Evolutionary conservation across 179 eudicot species (phyloP).

Genomic region (Spinacia oleracea): DNA sequence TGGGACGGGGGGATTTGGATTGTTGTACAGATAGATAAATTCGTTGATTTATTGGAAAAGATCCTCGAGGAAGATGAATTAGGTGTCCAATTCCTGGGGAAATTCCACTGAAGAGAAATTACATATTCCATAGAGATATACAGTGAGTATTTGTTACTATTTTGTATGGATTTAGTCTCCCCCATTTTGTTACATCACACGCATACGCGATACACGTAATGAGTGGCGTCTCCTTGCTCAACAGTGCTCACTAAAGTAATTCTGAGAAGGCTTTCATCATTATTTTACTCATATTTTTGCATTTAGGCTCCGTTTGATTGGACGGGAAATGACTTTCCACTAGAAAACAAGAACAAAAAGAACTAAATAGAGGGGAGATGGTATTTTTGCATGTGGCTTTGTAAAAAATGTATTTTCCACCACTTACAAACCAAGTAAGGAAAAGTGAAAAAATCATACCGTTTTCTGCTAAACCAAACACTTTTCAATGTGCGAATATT

Average conservation of each 20-base stretch:
- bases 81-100: neutral
- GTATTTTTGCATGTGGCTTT: too few relatives aligned
- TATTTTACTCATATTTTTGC: too few relatives aligned
- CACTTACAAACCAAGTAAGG: too few relatives aligned
- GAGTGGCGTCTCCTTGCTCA: neutral
- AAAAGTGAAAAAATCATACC: too few relatives aligned
- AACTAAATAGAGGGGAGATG: too few relatives aligned
- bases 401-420: too few relatives aligned
- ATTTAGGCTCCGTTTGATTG: too few relatives aligned
- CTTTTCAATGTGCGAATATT: too few relatives aligned
- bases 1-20: neutral
- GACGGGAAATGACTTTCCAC: too few relatives aligned
- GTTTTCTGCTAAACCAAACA: too few relatives aligned
- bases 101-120: neutral
- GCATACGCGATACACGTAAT: neutral
- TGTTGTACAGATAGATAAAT: constrained; percentile 20
- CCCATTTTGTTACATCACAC: constrained; percentile 15
- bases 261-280: neutral
- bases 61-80: neutral
- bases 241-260: neutral
- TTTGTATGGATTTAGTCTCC: neutral
- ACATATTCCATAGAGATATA: neutral
- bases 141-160: neutral
- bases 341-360: too few relatives aligned
- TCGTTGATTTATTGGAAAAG: constrained; percentile 10